Percentiles rank a stretch among this genome's conserved stretches.
These are phyloP conservation scores for Phytophthora macrochlamydospora DNA, from an alignment of 352 stramenopile genomes.

Conservation along the genomic window DNA sequence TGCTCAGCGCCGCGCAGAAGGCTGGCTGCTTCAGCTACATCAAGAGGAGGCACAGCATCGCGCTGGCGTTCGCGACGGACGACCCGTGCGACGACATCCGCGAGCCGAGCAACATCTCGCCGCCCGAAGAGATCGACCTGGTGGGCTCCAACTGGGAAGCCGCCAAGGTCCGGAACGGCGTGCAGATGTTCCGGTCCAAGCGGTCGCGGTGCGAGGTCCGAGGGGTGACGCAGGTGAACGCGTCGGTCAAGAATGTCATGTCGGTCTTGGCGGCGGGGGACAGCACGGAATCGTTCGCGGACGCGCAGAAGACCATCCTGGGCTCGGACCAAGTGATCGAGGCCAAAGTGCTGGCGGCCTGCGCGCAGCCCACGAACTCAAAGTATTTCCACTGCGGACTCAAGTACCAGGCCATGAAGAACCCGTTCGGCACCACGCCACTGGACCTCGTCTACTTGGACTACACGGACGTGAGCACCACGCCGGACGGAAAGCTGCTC, in stretches of 20 bases:
- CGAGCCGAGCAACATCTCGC: conserved; percentile 37
- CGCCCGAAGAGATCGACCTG: conserved; percentile 23
- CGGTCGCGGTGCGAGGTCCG: conserved; percentile 79
- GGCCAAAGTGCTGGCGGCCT: conserved; percentile 68
- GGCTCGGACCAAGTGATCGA: conserved; percentile 70
- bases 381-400: conserved; percentile 83
- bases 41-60: conserved; percentile 71
- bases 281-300: conserved; percentile 57
- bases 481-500: conserved; percentile 59
- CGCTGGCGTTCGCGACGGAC: conserved; percentile 69
- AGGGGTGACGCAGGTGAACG: conserved; percentile 72
- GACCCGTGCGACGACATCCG: conserved; percentile 25
- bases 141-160: conserved; percentile 60
- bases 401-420: conserved; percentile 86
- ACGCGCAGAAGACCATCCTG: conserved; percentile 66
- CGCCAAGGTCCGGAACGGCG: conserved; percentile 68
- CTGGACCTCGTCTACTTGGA: conserved; percentile 85
- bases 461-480: conserved; percentile 84
- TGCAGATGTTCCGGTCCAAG: conserved; percentile 73
- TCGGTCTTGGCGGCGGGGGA: conserved; percentile 60
- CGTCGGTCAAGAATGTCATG: conserved; percentile 87
- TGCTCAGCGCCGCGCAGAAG: conserved; percentile 70
- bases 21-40: conserved; percentile 87
- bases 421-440: conserved; percentile 65
- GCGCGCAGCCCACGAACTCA: conserved; percentile 57